Percentiles rank a stretch among this genome's conserved stretches.
Evolutionary conservation across 805 yeast genomes (phyloP).

Genomic region (Kazachstania taianensis): DNA sequence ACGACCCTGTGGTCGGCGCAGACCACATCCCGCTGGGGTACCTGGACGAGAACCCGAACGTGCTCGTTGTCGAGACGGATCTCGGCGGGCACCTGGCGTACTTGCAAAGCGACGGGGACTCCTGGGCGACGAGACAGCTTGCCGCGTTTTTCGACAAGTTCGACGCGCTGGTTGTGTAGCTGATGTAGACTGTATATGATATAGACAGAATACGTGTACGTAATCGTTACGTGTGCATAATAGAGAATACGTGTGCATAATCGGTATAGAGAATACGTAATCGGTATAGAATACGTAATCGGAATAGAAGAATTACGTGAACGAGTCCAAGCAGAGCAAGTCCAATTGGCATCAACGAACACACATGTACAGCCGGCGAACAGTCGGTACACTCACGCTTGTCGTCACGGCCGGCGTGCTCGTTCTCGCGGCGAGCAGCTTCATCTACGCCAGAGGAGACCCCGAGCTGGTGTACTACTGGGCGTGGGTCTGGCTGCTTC

Average conservation of each 20-base stretch:
- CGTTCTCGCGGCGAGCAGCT: conserved; percentile 7
- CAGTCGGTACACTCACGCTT: conserved; percentile 11
- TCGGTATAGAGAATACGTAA: too few relatives aligned
- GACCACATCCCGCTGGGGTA: conserved; percentile 42
- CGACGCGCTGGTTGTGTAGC: conserved; percentile 18
- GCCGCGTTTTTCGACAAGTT: conserved; percentile 32
- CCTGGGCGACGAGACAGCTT: conserved; percentile 40
- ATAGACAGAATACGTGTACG: too few relatives aligned
- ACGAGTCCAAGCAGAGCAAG: too few relatives aligned
- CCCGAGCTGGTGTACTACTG: conserved; percentile 18
- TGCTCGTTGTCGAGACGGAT: conserved; percentile 46
- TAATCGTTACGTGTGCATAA: too few relatives aligned
- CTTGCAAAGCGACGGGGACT: conserved; percentile 34
- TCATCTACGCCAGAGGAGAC: conserved; percentile 9
- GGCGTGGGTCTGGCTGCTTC: conserved; percentile 21
- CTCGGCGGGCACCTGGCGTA: conserved; percentile 68
- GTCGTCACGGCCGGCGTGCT: conserved; percentile 15
- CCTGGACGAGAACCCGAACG: conserved; percentile 45
- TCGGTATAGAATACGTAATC: too few relatives aligned
- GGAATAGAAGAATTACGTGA: too few relatives aligned
- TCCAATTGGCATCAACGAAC: too few relatives aligned
- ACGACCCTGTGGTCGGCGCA: conserved; percentile 50
- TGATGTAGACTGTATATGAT: conserved; percentile 1
- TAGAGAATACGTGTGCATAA: too few relatives aligned
- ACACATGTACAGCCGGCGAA: too few relatives aligned